Conservation (phyloP, 495 filamentous ascomycete species). For the Pyrenula aspistea region DNA sequence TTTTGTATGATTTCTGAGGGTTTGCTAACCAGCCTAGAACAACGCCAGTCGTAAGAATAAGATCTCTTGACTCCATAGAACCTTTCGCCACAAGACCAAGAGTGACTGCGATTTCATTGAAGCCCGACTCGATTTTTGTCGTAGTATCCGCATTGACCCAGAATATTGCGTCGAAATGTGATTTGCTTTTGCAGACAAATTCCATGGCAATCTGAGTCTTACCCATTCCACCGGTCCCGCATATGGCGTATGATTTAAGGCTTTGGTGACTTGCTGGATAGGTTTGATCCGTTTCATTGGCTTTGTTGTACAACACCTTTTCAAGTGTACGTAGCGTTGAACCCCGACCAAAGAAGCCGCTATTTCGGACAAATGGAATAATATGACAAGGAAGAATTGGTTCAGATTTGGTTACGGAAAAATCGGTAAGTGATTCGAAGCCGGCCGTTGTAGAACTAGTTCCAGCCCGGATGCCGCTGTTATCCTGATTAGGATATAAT, state of each 20-base stretch:
- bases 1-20: slow-evolving; percentile 6
- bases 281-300: too few species aligned
- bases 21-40: slow-evolving; percentile 23
- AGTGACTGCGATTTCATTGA: slow-evolving; percentile 17
- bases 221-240: slow-evolving; percentile 26
- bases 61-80: slow-evolving; percentile 13
- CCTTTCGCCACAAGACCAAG: slow-evolving; percentile 19
- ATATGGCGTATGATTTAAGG: slow-evolving; percentile 24
- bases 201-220: slow-evolving; percentile 27
- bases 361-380: too few species aligned
- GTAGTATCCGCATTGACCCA: slow-evolving; percentile 25
- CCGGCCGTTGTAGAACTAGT: too few species aligned
- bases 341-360: background rate
- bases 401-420: too few species aligned
- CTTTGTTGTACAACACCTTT: slow-evolving; percentile 2
- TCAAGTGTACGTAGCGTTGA: background rate
- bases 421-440: too few species aligned
- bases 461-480: too few species aligned
- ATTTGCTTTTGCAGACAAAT: slow-evolving; percentile 13
- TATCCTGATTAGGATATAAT: too few species aligned
- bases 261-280: too few species aligned
- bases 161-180: slow-evolving; percentile 25
- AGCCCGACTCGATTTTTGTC: slow-evolving; percentile 17
- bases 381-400: too few species aligned
- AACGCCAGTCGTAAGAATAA: slow-evolving; percentile 16